A percentile compares a stretch with the other conserved stretches of the same genome.
These are phyloP conservation scores for Phanerochaete sordida DNA, from an alignment of 768 basidiomycete species.

Conservation along the genomic window DNA sequence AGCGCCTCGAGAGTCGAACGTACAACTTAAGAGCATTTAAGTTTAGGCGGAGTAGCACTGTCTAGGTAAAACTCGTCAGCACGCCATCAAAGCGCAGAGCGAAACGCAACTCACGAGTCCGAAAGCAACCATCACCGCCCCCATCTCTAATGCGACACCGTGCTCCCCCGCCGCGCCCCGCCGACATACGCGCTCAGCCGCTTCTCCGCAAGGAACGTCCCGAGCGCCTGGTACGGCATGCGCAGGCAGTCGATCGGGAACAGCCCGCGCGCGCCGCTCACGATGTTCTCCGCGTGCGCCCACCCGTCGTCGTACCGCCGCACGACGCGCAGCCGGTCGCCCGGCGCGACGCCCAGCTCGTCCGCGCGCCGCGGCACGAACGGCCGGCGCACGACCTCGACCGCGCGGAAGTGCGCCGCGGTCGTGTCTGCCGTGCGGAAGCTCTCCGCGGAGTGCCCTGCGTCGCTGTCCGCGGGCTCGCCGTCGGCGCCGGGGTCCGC, in stretches of 20 bases:
- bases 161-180: not conserved
- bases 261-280: conserved; percentile 38
- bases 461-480: conserved; percentile 14
- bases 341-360: conserved; percentile 50
- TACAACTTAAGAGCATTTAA: not conserved
- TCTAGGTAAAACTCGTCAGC: not conserved
- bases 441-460: conserved; percentile 3
- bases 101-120: not conserved
- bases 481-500: conserved; percentile 14
- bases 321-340: conserved; percentile 52
- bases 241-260: conserved; percentile 73
- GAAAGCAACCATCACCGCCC: not conserved
- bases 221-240: conserved; percentile 40
- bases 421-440: conserved; percentile 20
- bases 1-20: not conserved
- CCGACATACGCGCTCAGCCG: conserved; percentile 38
- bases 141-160: not conserved
- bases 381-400: conserved; percentile 51
- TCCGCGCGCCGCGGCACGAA: conserved; percentile 56
- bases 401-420: conserved; percentile 37
- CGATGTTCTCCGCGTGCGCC: conserved; percentile 54
- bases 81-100: not conserved
- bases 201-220: conserved; percentile 47
- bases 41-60: not conserved
- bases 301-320: conserved; percentile 68